Percentiles rank a stretch among this genome's conserved stretches.
These are phyloP conservation scores for Triangularia verruculosa DNA, from an alignment of 2,329 filamentous ascomycete genomes.

Conservation along the genomic window DNA sequence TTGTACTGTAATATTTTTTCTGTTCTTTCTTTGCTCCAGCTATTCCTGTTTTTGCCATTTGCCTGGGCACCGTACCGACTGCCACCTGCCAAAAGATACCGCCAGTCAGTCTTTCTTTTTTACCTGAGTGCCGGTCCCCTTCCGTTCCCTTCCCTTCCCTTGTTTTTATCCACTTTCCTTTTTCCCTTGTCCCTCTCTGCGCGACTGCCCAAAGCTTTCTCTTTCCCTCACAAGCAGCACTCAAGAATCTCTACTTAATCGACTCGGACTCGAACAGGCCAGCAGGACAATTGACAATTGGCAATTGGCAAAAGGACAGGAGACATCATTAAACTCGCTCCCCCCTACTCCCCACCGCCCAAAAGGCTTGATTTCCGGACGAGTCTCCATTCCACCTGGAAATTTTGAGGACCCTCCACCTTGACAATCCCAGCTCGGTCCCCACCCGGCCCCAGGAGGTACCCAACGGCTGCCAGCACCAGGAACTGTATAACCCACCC, in stretches of 20 bases:
- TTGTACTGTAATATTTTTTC: background rate
- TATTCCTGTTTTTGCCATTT: constrained; percentile 15
- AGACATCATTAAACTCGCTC: background rate
- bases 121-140: constrained; percentile 16
- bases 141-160: constrained; percentile 24
- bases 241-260: background rate
- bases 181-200: constrained; percentile 22
- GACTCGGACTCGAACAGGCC: background rate
- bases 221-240: background rate
- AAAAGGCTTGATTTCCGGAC: constrained; percentile 14
- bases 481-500: constrained; percentile 22
- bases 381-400: constrained; percentile 5
- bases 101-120: constrained; percentile 22
- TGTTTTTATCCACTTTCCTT: constrained; percentile 29
- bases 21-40: background rate
- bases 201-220: constrained; percentile 10
- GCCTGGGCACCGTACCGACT: constrained; percentile 16
- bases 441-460: constrained; percentile 20
- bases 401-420: constrained; percentile 22
- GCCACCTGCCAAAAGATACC: constrained; percentile 24
- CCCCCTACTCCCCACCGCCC: constrained; percentile 1
- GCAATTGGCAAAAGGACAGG: background rate
- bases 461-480: constrained; percentile 27
- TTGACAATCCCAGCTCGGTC: constrained; percentile 22
- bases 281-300: background rate